These are phyloP conservation scores for Astraeus odoratus DNA, from an alignment of 768 basidiomycete genomes.

Conservation along the genomic window DNA sequence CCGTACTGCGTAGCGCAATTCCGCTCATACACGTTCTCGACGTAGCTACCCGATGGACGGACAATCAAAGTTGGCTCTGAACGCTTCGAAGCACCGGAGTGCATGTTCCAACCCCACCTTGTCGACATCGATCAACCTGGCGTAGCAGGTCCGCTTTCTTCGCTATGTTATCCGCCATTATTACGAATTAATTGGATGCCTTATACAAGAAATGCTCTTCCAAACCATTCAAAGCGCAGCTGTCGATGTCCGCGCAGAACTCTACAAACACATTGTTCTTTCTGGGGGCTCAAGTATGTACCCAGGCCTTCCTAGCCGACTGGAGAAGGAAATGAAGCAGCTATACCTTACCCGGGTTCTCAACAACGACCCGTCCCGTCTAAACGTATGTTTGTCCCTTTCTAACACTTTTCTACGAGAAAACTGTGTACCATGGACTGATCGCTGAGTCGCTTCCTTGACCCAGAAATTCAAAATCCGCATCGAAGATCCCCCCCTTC, in stretches of 20 bases:
- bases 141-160: constrained; percentile 70
- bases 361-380: constrained; percentile 68
- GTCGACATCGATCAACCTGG: constrained; percentile 97
- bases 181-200: no score
- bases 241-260: constrained; percentile 80
- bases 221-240: constrained; percentile 90
- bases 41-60: constrained; percentile 89
- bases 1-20: background rate
- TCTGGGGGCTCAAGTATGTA: constrained; percentile 99
- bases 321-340: constrained; percentile 99
- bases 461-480: constrained; percentile 97
- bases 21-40: constrained; percentile 5
- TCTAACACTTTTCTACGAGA: no score
- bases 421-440: no score
- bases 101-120: constrained; percentile 99
- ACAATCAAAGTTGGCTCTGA: constrained; percentile 97
- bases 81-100: constrained; percentile 98
- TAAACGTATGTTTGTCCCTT: constrained; percentile 60
- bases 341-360: constrained; percentile 92
- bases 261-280: constrained; percentile 97
- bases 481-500: constrained; percentile 95
- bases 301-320: constrained; percentile 90
- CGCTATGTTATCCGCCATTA: background rate
- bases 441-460: background rate
- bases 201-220: constrained; percentile 81